Percentiles rank a stretch among this genome's conserved stretches.
phyloP scores from a whole-genome alignment of 2,329 filamentous ascomycete genomes.

The Dendryphion nanum region DNA sequence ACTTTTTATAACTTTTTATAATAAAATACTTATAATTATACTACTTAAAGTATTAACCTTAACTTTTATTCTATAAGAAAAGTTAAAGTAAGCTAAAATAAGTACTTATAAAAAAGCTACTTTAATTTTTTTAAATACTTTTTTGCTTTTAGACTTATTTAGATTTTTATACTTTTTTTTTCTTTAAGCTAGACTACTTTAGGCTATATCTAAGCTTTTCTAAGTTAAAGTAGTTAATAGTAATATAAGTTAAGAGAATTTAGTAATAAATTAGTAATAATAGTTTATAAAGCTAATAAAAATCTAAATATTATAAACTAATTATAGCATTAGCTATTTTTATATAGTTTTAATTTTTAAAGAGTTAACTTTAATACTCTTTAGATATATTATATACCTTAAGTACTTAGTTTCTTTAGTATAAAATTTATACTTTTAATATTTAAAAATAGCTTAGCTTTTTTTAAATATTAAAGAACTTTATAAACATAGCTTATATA shows the following conservation, averaged over 20 bases:
- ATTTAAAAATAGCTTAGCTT: neutral
- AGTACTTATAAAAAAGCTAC: neutral
- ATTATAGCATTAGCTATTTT: neutral
- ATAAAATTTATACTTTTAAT: neutral
- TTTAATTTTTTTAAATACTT: neutral
- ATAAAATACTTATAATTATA: neutral
- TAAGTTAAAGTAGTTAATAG: neutral
- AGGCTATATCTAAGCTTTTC: too few relatives aligned
- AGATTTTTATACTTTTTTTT: neutral
- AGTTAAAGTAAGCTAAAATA: neutral
- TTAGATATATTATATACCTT: neutral
- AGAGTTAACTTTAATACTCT: neutral
- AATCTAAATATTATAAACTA: neutral
- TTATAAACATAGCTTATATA: neutral
- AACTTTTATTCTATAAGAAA: neutral
- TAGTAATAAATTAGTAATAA: neutral
- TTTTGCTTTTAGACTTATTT: neutral
- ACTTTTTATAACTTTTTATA: neutral
- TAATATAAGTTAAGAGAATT: neutral
- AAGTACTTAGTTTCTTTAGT: neutral
- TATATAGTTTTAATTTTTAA: neutral
- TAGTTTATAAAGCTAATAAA: neutral
- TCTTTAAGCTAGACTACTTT: too few relatives aligned
- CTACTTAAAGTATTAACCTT: neutral
- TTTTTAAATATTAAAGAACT: neutral